A percentile compares a stretch with the other conserved stretches of the same genome.
Evolutionary conservation across 1,284 basidiomycete genomes (phyloP).

Genomic region (Cerioporus squamosus): DNA sequence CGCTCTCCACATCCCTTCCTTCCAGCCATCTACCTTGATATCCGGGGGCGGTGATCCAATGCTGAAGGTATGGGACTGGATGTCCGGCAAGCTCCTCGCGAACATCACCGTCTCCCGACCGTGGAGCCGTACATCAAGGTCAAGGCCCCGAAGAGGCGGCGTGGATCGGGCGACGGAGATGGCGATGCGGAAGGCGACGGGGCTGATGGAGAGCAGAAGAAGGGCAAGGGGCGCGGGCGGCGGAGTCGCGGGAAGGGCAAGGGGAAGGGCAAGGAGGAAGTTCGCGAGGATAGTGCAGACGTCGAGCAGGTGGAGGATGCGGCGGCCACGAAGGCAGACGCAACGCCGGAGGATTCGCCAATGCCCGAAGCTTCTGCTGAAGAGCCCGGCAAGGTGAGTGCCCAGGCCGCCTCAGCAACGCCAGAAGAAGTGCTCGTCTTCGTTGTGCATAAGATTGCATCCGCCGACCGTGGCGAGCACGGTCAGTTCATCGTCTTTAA

Average conservation of each 20-base stretch:
- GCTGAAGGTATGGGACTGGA: conserved; percentile 85
- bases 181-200: conserved; percentile 36
- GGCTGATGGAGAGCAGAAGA: conserved; percentile 20
- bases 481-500: conserved; percentile 61
- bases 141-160: conserved; percentile 42
- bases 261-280: conserved; percentile 22
- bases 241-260: conserved; percentile 29
- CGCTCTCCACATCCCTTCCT: conserved; percentile 70
- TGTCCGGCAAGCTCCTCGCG: conserved; percentile 55
- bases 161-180: conserved; percentile 41
- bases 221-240: conserved; percentile 29
- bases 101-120: conserved; percentile 57
- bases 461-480: conserved; percentile 37
- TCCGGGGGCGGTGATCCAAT: conserved; percentile 88
- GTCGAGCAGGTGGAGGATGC: conserved; percentile 11
- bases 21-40: conserved; percentile 57
- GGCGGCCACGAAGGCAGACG: conserved; percentile 26
- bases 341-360: conserved; percentile 11
- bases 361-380: conserved; percentile 12
- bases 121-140: conserved; percentile 71
- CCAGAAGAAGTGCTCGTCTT: conserved; percentile 42
- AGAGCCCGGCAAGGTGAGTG: background rate
- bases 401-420: conserved; percentile 8
- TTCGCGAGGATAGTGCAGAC: conserved; percentile 23
- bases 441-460: conserved; percentile 56